Percentiles rank a stretch among this genome's conserved stretches.
phyloP scores from a whole-genome alignment of 768 basidiomycete species.

The Kwoniella botswanensis region DNA sequence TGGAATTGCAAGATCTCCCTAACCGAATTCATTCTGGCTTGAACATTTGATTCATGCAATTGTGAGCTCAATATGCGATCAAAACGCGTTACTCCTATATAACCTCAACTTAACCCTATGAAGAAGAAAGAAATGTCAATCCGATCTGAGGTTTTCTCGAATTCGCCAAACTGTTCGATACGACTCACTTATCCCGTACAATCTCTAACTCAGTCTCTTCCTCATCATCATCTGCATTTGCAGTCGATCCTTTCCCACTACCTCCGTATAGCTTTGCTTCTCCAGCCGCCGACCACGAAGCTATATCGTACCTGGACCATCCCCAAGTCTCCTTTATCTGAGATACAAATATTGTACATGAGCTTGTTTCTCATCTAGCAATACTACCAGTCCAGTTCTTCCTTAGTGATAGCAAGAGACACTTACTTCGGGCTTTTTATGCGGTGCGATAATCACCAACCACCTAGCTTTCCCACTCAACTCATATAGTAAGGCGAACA shows the following conservation, averaged over 20 bases:
- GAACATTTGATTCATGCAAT: too few species aligned
- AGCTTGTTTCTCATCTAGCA: too few species aligned
- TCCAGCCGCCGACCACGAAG: constrained; percentile 45
- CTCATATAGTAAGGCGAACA: constrained; percentile 71
- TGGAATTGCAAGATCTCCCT: too few species aligned
- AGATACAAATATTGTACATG: too few species aligned
- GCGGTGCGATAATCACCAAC: constrained; percentile 73
- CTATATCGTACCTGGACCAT: constrained; percentile 54
- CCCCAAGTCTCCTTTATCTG: constrained; percentile 57
- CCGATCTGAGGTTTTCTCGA: too few species aligned
- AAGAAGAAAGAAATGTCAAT: neutral
- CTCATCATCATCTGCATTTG: constrained; percentile 22
- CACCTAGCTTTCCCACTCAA: constrained; percentile 68
- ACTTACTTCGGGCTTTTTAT: constrained; percentile 75
- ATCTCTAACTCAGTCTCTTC: constrained; percentile 43
- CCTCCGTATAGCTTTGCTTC: constrained; percentile 34
- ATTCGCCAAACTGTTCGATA: neutral
- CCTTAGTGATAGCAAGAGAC: too few species aligned
- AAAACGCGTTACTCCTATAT: constrained; percentile 35
- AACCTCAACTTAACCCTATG: constrained; percentile 40
- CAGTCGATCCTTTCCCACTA: neutral
- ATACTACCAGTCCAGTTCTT: too few species aligned
- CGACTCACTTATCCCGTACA: constrained; percentile 46
- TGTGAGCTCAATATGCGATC: too few species aligned
- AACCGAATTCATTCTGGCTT: too few species aligned